Base-by-base conservation (phyloP, 192 early-diverging fungal species). In the Dissophora ornata region DNA sequence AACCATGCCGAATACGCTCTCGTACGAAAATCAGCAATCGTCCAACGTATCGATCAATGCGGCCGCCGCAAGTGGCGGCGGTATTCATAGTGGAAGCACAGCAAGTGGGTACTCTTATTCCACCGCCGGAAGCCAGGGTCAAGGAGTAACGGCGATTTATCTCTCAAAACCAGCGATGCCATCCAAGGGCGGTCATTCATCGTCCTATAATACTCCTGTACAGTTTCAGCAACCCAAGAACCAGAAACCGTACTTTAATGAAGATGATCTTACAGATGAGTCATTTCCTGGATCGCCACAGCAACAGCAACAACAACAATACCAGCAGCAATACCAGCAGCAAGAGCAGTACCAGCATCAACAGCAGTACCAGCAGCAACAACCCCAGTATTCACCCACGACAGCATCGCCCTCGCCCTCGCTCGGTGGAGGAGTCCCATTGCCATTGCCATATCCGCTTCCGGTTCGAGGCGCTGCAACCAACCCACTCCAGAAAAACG, bases 151-250 rank as follows among this genome's bases (percentile, higher is more conserved):
- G 3, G 62, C 71, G 29, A 59, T 75, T 19, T 75, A 75, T 24
- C 71, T 75, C 6, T 75, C 71, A 15, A 75, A 66, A 34, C 71
- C 71, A 0, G 63, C 57, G 15, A 29, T 58, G 12, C 47, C 68
- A 1, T 52, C 67, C 21, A 26, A 51, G 12, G 40, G 24, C 25
- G 25, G 25, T 22, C 16, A 8, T 8, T 53, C 71, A 3, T 28
- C 62, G 2, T 54, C 56, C 1, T 45, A 66, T 32, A 56, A 46
- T 49, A 9, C 53, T 19, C 38, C 53, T 4, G 40, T 40, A 1
- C 63, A 55, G 32, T 25, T 25, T 49, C 63, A 45, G 29, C 54
- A 57, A 1, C 25, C 2, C 11, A 66, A 33, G 32, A 21, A 1
- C 32, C n/a, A 57, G 15, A 70, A 70, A 24, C 18, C 38, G 1